Percentiles rank a stretch among this genome's conserved stretches.
phyloP scores from a whole-genome alignment of 176 grass and related monocot species.

The Coix lacrymajobi region DNA sequence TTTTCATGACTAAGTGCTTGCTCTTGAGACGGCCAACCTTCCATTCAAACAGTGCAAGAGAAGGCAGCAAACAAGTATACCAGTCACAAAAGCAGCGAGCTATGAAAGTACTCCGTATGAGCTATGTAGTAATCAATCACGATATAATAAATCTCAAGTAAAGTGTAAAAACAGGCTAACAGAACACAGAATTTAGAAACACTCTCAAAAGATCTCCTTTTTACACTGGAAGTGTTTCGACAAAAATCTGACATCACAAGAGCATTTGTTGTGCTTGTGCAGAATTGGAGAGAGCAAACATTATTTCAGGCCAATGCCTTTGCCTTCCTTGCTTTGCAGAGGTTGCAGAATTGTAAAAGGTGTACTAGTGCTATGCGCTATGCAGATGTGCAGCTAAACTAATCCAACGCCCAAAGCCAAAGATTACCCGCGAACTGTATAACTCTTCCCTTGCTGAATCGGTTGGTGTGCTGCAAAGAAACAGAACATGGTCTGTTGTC shows the following conservation, averaged over 20 bases:
- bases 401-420: background rate
- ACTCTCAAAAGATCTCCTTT: background rate
- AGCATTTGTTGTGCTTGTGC: background rate
- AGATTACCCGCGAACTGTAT: background rate
- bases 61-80: background rate
- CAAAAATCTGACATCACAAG: background rate
- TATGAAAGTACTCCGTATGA: background rate
- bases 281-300: background rate
- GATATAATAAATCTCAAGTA: background rate
- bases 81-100: background rate
- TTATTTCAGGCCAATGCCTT: background rate
- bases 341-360: background rate
- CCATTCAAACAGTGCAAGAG: background rate
- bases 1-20: background rate
- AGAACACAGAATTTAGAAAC: background rate
- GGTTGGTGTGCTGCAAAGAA: conserved; percentile 3
- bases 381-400: background rate
- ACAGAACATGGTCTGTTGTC: background rate
- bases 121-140: background rate
- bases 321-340: background rate
- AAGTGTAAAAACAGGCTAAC: background rate
- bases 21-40: background rate
- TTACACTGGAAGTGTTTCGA: background rate
- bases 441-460: background rate
- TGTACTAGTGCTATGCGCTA: background rate